Base-by-base conservation (phyloP, 352 stramenopile genomes). In the Stramenopiles sp. region DNA sequence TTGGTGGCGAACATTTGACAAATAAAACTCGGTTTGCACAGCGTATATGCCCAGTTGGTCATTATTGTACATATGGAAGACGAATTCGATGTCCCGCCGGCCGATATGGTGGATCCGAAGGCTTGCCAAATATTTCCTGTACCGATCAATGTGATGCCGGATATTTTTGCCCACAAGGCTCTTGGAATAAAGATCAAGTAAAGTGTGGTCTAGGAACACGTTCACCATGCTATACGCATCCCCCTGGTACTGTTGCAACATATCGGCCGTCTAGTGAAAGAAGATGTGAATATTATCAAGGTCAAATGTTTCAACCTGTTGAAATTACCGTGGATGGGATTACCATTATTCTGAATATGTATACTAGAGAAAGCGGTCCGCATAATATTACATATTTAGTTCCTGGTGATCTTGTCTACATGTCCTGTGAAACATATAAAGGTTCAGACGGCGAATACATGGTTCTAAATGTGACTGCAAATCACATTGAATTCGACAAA, bases 151-250 rank as follows among this genome's bases (percentile, higher is more conserved):
- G 80, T 79, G 32, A 31, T 27, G 78, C 77, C 30, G 80, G 80
- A 30, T 83, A 81, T 63, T 83, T 78, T 78, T 83, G 80, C 65
- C 80, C 80, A 0, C 32, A 65, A 78, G 80, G 79, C 6, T 83
- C 80, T 0, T 82, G 74, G 6, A 80, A 13, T 13, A 73, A 76
- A 0, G 81, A 74, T 30, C 78, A 43, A 20, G 7, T 43, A 23
- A 31, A 78, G 1, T 83, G 80, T 78, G 80, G 80, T 13, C 38
- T 4, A 13, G 65, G 65, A 33, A 33, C 65, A 1, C 30, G 65
- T 13, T 76, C 65, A 7, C 65, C 65, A 33, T 76, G 65, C 13
- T 76, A 76, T 33, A 33, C 31, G 4, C 7, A 13, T 13, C 65
- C 65, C 65, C 4, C 65, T 13, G 65, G 65, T 4, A 33, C 31